Percentiles rank a stretch among this genome's conserved stretches.
Evolutionary conservation across 2,329 filamentous ascomycete genomes (phyloP).

Genomic region (Microcera coccophila): DNA sequence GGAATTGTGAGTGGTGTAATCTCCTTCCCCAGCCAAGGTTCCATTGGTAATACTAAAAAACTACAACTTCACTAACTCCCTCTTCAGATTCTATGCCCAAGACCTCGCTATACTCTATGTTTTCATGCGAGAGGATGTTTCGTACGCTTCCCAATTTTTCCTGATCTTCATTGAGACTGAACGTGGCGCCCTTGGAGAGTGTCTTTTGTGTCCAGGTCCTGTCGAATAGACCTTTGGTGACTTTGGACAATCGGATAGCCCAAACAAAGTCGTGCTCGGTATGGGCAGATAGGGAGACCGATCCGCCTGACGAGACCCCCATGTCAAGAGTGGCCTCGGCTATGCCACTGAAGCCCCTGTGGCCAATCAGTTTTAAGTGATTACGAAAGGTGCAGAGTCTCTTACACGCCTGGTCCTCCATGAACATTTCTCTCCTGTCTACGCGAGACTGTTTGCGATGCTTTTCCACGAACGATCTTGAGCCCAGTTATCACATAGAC

Average conservation of each 20-base stretch:
- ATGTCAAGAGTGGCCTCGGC: not conserved
- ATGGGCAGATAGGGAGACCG: not conserved
- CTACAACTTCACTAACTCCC: not conserved
- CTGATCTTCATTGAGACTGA: not conserved
- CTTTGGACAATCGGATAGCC: not conserved
- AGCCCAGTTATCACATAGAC: constrained; percentile 1
- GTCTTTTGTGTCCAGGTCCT: not conserved
- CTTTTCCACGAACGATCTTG: not conserved
- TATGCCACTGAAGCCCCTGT: not conserved
- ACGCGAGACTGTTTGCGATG: not conserved
- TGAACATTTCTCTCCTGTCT: not conserved
- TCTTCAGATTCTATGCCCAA: not conserved
- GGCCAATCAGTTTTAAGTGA: not conserved
- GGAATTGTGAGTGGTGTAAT: too few species aligned
- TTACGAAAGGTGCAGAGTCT: not conserved
- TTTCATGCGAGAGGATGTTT: not conserved
- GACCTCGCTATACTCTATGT: not conserved
- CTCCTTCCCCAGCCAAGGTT: too few species aligned
- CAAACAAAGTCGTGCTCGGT: not conserved
- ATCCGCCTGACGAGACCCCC: not conserved
- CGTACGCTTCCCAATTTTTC: not conserved
- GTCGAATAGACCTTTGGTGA: not conserved
- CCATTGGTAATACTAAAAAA: not conserved
- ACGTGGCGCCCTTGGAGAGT: not conserved
- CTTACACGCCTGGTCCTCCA: constrained; percentile 1